These are phyloP conservation scores for Acanthochlamys bracteata DNA, from an alignment of 106 monocot genomes.

Conservation along the genomic window DNA sequence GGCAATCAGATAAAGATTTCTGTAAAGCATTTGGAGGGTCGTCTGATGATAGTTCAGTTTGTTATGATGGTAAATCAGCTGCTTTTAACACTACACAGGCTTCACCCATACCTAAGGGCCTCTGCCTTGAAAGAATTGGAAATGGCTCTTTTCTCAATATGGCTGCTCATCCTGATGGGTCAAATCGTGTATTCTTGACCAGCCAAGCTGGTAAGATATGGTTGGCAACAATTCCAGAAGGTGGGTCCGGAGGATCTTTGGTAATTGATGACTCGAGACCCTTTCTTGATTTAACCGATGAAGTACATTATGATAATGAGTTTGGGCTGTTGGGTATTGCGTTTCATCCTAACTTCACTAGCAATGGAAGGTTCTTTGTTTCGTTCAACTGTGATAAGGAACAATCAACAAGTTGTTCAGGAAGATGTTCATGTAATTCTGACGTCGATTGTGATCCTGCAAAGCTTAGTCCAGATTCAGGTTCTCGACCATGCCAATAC, in stretches of 20 bases:
- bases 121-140: slow-evolving; percentile 78
- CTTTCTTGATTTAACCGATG: slow-evolving; percentile 80
- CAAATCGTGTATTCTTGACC: slow-evolving; percentile 78
- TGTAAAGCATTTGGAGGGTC: slow-evolving; percentile 72
- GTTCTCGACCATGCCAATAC: slow-evolving; percentile 68
- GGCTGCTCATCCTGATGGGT: slow-evolving; percentile 87
- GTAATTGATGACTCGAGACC: slow-evolving; percentile 49
- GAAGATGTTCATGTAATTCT: slow-evolving; percentile 85
- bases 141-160: slow-evolving; percentile 71
- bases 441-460: slow-evolving; percentile 78
- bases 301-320: slow-evolving; percentile 41
- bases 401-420: slow-evolving; percentile 54
- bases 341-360: slow-evolving; percentile 77
- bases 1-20: slow-evolving; percentile 77
- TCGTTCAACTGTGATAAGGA: slow-evolving; percentile 70
- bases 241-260: slow-evolving; percentile 53
- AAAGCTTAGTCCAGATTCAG: slow-evolving; percentile 35
- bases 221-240: slow-evolving; percentile 68
- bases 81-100: slow-evolving; percentile 39
- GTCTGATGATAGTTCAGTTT: slow-evolving; percentile 34
- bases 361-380: slow-evolving; percentile 64
- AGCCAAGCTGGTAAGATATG: slow-evolving; percentile 75
- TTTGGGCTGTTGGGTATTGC: slow-evolving; percentile 78
- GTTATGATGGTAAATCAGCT: slow-evolving; percentile 69
- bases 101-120: slow-evolving; percentile 51